phyloP scores from a whole-genome alignment of 2,329 filamentous ascomycete genomes.

The Lithohypha guttulata region DNA sequence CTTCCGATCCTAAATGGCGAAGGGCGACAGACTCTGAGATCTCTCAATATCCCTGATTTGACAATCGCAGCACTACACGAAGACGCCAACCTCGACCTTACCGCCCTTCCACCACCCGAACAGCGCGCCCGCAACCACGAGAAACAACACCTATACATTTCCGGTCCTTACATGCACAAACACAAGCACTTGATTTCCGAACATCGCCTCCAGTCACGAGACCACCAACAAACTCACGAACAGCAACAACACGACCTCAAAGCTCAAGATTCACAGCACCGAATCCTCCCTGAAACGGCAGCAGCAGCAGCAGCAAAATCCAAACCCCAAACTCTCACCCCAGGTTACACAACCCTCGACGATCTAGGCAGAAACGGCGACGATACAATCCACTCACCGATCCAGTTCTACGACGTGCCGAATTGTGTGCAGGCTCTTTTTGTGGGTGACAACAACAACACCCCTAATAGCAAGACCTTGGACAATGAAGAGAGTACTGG shows the following conservation, averaged over 20 bases:
- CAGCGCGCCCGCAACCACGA: too few relatives aligned
- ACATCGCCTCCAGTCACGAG: too few relatives aligned
- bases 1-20: constrained; percentile 48
- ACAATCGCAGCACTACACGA: constrained; percentile 10
- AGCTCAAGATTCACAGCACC: not conserved
- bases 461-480: too few relatives aligned
- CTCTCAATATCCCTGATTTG: constrained; percentile 13
- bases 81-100: constrained; percentile 20
- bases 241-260: too few relatives aligned
- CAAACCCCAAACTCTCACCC: constrained; percentile 41
- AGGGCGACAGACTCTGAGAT: constrained; percentile 23
- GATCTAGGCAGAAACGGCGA: constrained; percentile 77
- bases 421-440: constrained; percentile 67
- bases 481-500: too few relatives aligned
- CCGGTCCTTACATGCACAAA: too few relatives aligned
- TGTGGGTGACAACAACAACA: constrained; percentile 29
- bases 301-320: too few relatives aligned
- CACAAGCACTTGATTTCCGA: too few relatives aligned
- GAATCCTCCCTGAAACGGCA: not conserved
- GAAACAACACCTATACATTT: too few relatives aligned
- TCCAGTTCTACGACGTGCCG: constrained; percentile 66
- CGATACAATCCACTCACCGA: constrained; percentile 69
- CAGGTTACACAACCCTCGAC: constrained; percentile 83
- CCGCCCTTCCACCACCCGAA: constrained; percentile 35
- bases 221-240: too few relatives aligned